Evolutionary conservation across 768 basidiomycete species (phyloP), one percentile per base, ranked within the genome.

Genomic region (Hericium erinaceus): DNA sequence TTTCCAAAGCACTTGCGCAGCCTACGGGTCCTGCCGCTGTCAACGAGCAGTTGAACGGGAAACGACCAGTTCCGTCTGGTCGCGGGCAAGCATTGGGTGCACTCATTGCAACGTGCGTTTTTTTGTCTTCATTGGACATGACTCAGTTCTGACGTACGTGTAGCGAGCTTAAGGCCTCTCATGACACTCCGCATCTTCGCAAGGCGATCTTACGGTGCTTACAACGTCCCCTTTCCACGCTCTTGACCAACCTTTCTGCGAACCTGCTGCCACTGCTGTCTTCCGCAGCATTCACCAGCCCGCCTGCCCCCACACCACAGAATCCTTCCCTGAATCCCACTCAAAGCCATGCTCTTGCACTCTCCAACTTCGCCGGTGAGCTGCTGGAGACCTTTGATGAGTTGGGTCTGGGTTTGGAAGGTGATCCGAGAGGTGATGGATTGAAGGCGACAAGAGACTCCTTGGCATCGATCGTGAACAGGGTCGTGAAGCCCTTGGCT

Each of bases 211-310:
- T 90, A 41, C 82, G 90, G 54, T 80, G 81, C 38, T 76, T 92
- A 28, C 89, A 89, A 57, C 82, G 85, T 55, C 89, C 88, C 8
- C 72, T 92, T 6, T 88, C 89, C 7, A 87, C 91, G 24, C 67
- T 92, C 41, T 73, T 87, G 62, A 82, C 75, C 61, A 86, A 86
- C 65, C 68, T 92, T 39, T 89, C 87, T 13, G 76, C 81, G 24
- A 77, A 83, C 61, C 75, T 92, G 38, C 71, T 84, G 1, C 87
- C 85, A 7, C 70, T 89, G 18, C 64, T 91, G 13, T 81, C 86
- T 4, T 83, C 88, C 4, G 74, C 83, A 11, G 71, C 79, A 7
- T 87, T 91, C 67, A 74, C 78, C 18, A 72, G 72, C 1, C 74
- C 80, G 6, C 70, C 78, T 18, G 75, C 77, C 8, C 79, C 81